These are phyloP conservation scores for Fraxinus cuspidata DNA, from an alignment of 257 asterid species.

Conservation along the genomic window DNA sequence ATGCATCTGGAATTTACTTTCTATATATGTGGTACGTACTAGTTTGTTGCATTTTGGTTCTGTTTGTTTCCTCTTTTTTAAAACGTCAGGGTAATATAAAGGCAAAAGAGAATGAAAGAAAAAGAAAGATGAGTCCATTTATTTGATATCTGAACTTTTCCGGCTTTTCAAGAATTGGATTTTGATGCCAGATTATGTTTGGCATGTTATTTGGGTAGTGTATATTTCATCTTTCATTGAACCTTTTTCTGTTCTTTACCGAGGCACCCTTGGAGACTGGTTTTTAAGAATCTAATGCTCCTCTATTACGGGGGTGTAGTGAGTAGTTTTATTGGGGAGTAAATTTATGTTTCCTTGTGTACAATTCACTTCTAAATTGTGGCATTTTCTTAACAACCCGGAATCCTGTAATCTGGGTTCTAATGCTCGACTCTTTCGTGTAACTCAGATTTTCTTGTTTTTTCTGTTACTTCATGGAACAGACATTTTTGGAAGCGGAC, in stretches of 20 bases:
- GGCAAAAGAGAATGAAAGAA: neutral
- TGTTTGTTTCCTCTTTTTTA: neutral
- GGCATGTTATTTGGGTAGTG: neutral
- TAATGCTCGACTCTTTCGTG: neutral
- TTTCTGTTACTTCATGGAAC: constrained; percentile 19
- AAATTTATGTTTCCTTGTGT: neutral
- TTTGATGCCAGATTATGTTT: neutral
- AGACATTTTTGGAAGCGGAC: constrained; percentile 91
- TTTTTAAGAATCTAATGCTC: neutral
- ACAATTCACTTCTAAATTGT: neutral
- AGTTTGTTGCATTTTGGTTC: neutral
- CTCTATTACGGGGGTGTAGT: neutral
- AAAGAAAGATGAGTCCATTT: neutral
- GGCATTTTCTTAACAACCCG: neutral
- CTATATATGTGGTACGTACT: neutral
- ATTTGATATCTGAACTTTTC: neutral
- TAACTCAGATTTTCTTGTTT: constrained; percentile 12
- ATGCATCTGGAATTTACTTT: neutral
- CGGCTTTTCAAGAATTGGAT: neutral
- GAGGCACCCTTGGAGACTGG: neutral
- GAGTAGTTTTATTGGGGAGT: neutral
- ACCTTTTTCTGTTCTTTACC: neutral
- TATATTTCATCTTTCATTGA: neutral
- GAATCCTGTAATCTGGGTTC: neutral
- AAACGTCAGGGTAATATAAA: neutral